Evolutionary conservation across 2,329 filamentous ascomycete species (phyloP).

Genomic region (Pseudocercospora fijiensis): DNA sequence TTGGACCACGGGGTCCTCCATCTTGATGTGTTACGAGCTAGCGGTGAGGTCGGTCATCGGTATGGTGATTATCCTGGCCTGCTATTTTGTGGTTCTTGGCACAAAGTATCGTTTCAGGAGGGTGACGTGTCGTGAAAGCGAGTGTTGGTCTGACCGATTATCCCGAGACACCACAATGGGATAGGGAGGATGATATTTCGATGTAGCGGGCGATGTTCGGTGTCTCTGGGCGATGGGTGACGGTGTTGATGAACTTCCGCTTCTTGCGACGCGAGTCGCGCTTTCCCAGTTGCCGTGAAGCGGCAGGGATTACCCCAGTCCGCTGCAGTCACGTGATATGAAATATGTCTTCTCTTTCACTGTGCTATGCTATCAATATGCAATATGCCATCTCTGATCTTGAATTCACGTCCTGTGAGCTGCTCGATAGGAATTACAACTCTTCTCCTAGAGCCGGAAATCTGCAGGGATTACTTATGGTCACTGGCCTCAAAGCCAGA

Average conservation of each 20-base stretch:
- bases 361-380: too few relatives aligned
- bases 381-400: too few relatives aligned
- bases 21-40: slow-evolving; percentile 22
- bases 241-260: slow-evolving; percentile 5
- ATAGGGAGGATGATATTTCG: background rate
- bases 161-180: background rate
- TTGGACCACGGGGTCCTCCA: slow-evolving; percentile 42
- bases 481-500: too few relatives aligned
- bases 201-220: background rate
- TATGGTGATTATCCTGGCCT: slow-evolving; percentile 2
- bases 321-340: background rate
- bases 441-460: too few relatives aligned
- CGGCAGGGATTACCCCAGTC: background rate
- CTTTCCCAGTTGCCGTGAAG: background rate
- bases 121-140: slow-evolving; percentile 5
- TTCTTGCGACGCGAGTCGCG: slow-evolving; percentile 3
- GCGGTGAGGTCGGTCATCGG: slow-evolving; percentile 9
- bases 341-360: too few relatives aligned
- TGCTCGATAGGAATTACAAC: too few relatives aligned
- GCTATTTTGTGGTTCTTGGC: slow-evolving; percentile 9
- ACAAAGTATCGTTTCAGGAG: slow-evolving; percentile 5
- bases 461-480: too few relatives aligned
- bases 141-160: background rate
- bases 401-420: too few relatives aligned
- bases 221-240: background rate